Conservation (phyloP, 169 alveolate genomes). For the Sarcocystis neurona region DNA sequence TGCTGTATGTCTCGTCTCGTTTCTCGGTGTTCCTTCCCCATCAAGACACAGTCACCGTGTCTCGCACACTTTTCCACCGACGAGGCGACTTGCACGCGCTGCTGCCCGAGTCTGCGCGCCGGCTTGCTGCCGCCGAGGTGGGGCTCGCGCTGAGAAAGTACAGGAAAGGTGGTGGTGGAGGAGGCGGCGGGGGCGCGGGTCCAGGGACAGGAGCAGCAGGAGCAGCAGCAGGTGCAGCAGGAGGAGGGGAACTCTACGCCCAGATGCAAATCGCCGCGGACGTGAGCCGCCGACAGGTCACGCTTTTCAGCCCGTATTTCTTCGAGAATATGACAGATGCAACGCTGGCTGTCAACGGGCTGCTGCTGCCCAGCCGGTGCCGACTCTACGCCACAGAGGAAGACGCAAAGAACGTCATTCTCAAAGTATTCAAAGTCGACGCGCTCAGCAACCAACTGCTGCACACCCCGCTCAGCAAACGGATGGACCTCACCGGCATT, state of each 20-base stretch:
- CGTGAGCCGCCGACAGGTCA: constrained; percentile 72
- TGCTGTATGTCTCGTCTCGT: constrained; percentile 60
- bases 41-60: constrained; percentile 56
- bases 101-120: constrained; percentile 46
- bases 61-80: constrained; percentile 64
- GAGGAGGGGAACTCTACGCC: constrained; percentile 58
- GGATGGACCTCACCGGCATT: constrained; percentile 73
- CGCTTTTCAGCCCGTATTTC: constrained; percentile 73
- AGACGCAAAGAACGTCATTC: constrained; percentile 68
- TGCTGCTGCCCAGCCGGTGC: constrained; percentile 71
- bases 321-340: constrained; percentile 74
- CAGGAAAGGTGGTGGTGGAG: constrained; percentile 59
- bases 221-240: background rate
- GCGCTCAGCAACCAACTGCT: constrained; percentile 66
- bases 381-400: constrained; percentile 76
- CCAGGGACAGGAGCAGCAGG: background rate
- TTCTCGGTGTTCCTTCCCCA: constrained; percentile 59
- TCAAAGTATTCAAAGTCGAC: constrained; percentile 70
- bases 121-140: constrained; percentile 9
- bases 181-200: constrained; percentile 48
- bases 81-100: constrained; percentile 68
- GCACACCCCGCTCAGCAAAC: constrained; percentile 70
- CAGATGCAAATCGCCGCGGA: constrained; percentile 72
- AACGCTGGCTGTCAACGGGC: constrained; percentile 69
- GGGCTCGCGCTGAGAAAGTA: constrained; percentile 43